These are phyloP conservation scores for Ceratobasidium sp. DNA, from an alignment of 1,284 basidiomycete species.

Conservation along the genomic window DNA sequence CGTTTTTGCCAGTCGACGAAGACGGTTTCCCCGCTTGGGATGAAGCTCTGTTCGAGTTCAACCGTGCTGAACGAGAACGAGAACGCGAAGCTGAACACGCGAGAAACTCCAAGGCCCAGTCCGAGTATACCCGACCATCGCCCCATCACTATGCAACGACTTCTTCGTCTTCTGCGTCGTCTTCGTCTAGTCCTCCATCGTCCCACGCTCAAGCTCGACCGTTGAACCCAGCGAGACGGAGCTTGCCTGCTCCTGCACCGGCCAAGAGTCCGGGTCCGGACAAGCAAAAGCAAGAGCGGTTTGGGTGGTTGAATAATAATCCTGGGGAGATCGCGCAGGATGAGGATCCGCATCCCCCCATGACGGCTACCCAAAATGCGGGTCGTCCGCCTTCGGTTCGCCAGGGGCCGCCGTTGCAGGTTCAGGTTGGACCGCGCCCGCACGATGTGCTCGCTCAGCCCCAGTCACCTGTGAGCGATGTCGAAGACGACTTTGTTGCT, in stretches of 20 bases:
- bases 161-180: slow-evolving; percentile 27
- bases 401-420: slow-evolving; percentile 3
- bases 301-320: slow-evolving; percentile 32
- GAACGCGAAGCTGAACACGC: slow-evolving; percentile 20
- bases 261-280: not conserved
- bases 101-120: slow-evolving; percentile 33
- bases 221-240: not conserved
- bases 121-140: slow-evolving; percentile 25
- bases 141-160: slow-evolving; percentile 6
- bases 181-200: slow-evolving; percentile 21
- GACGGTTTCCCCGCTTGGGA: slow-evolving; percentile 46
- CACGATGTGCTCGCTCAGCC: slow-evolving; percentile 40
- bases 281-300: slow-evolving; percentile 29
- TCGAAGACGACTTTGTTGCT: slow-evolving; percentile 12
- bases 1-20: slow-evolving; percentile 18
- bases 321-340: slow-evolving; percentile 2
- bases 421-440: slow-evolving; percentile 40
- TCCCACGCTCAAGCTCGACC: not conserved
- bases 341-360: slow-evolving; percentile 20
- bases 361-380: slow-evolving; percentile 34
- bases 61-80: not conserved
- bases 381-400: not conserved
- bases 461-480: slow-evolving; percentile 32
- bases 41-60: slow-evolving; percentile 43
- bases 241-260: not conserved